Conservation (phyloP, 495 filamentous ascomycete genomes). For the Monascus purpureus region DNA sequence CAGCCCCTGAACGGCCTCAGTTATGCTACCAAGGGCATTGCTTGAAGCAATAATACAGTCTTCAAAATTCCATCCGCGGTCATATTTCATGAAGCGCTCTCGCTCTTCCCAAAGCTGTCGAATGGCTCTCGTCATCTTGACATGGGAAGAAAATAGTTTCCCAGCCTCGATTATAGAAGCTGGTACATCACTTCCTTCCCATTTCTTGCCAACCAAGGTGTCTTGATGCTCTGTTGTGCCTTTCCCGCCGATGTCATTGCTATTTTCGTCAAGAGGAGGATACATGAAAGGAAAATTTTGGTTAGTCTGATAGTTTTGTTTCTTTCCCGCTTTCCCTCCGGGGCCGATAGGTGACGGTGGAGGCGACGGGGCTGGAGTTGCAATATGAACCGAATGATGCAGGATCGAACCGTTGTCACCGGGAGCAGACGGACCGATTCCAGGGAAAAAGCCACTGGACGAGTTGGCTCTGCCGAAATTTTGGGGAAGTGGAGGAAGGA, state of each 20-base stretch:
- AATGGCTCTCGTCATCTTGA: constrained; percentile 81
- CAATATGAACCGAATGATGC: constrained; percentile 93
- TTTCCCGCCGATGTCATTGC: constrained; percentile 77
- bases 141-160: constrained; percentile 73
- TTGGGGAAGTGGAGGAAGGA: constrained; percentile 71
- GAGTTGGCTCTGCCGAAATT: constrained; percentile 42
- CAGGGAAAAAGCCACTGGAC: constrained; percentile 26
- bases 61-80: constrained; percentile 69
- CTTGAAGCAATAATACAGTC: constrained; percentile 34
- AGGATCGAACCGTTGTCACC: constrained; percentile 62
- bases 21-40: constrained; percentile 6
- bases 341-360: constrained; percentile 79
- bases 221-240: constrained; percentile 65
- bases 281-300: constrained; percentile 98
- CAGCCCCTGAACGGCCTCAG: constrained; percentile 14
- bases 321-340: constrained; percentile 89
- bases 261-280: constrained; percentile 70
- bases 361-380: constrained; percentile 92
- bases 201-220: constrained; percentile 58
- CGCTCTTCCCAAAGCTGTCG: constrained; percentile 90
- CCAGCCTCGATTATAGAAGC: constrained; percentile 93
- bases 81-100: constrained; percentile 78
- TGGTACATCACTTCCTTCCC: constrained; percentile 85
- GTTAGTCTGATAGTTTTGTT: constrained; percentile 98
- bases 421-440: constrained; percentile 25